Base-by-base conservation (phyloP, 2,329 filamentous ascomycete species). In the Akanthomyces uredinophilus region DNA sequence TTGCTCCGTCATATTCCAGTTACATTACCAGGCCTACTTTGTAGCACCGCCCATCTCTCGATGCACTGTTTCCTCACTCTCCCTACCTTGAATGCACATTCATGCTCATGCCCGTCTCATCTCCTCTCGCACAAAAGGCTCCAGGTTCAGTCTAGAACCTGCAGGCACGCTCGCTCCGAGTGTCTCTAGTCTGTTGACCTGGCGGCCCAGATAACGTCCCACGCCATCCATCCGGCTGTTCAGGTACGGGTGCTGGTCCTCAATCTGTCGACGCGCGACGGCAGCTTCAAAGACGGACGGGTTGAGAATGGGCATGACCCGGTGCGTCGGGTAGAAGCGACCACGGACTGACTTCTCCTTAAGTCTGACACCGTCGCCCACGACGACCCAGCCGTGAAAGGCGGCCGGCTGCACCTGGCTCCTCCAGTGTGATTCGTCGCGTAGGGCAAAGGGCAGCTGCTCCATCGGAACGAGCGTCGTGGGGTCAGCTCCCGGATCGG, bases 311-410 rank as follows among this genome's bases (percentile, higher is more conserved):
- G 77, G 77, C 71, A 83, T 79, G 41, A 86, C 74, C 63, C 78
- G 75, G 62, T 78, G 72, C n/a, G 81, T 81, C 18, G 83, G 80
- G 72, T 86, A 86, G 72, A 85, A 85, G n/a, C 83, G 76, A 56
- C 83, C 83, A 62, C 77, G 75, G 56, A 86, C 75, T 24, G 75
- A 74, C 16, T 70, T 68, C 67, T 84, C 82, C 64, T 79, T 76
- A 22, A 83, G 69, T 50, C 77, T 73, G n/a, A 74, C 71, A 65
- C 80, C 78, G 63, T 81, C 79, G 64, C 74, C 74, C 32, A 79
- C 73, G 47, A 82, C 68, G 3, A 70, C 68, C 68, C 74, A 77
- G 68, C 67, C 75, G 75, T 65, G 78, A 67, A 66, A 75, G 61
- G 69, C 66, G 24, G 59, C 68, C 51, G 70, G 72, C 56, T 63